Evolutionary conservation across 2,329 filamentous ascomycete genomes (phyloP), one percentile per base, ranked within the genome.

Genomic region (Trichoderma hamatum): DNA sequence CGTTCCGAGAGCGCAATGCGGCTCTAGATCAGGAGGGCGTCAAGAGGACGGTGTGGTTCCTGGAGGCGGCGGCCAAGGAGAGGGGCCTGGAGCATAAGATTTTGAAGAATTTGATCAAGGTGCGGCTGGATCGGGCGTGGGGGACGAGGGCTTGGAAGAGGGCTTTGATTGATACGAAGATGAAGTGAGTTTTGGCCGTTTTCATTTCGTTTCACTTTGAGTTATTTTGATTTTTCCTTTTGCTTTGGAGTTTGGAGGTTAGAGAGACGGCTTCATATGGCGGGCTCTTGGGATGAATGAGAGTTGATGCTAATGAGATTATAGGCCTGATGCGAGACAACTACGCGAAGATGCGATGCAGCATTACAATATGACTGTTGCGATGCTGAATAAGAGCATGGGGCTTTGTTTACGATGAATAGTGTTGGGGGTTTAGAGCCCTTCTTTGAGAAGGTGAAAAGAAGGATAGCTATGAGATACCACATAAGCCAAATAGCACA

Each of bases 331-430:
- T 16, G 61, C 74, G 39, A 71, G 71, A 51, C 55, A 73, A 49
- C 71, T 75, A 52, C 70, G 73, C 34, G 59, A 70, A 28, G 74
- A 75, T 61, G 79, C 83, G 7, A 90, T 85, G 76, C 81, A 84
- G 58, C 86, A 90, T 73, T 92, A 92, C 76, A 86, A 93, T 66
- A 86, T 86, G 80, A 92, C 90, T 9, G 77, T 94, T 59, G 84
- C 83, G 21, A 92, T 92, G 90, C 82, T 94, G 67, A 94, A 94
- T 75, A 88, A 90, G 76, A 89, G 84, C 7, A 89, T 94, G 89
- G 86, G 86, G 1, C 76, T 92, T 52, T 91, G 89, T 75, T 76
- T 90, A 69, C 84, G 86, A 69, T 88, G 77, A 81, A 19, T 36
- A 28, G 19, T 5, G 2, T 32, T 51, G 14, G 9, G 30, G 19